Base-by-base conservation (phyloP, 257 asterid genomes). In the Eustoma russellianum region DNA sequence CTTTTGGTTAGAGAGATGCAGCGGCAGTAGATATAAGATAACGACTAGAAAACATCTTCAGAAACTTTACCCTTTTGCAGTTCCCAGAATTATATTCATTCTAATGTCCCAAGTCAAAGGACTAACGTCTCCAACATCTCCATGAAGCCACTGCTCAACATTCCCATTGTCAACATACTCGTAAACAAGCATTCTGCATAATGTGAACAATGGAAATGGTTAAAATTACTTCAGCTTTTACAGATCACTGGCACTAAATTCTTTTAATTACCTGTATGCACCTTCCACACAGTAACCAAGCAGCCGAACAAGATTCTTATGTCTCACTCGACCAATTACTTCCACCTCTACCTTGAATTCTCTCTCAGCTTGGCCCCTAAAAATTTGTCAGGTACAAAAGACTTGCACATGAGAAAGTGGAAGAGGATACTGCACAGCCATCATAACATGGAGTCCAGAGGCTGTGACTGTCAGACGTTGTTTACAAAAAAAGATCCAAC, bases 101-200 rank as follows among this genome's bases (percentile, higher is more conserved):
- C 96, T 93, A 24, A 74, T 73, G 58, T 85, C 88, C 97, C 97
- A 89, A 12, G 95, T 81, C 70, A 89, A 73, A 66, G 97, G 95
- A 70, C 94, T 91, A 41, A 83, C 75, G 49, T 91, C 89, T 47
- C 96, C 96, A 30, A 91, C 92, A 60, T 91, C 96, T 50, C 98
- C 98, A 50, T 91, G 98, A 61, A 91, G 79, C 98, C 98, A 91
- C 52, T 91, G 98, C 66, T 91, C 98, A 77, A 91, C 74, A 70
- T 79, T 86, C 51, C 96, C 96, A 48, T 82, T 86, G 56, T 91
- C 92, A 41, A 91, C 92, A 56, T 82, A 91, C 63, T 91, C 98
- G 46, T 91, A 91, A 50, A 91, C 96, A 48, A 91, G 92, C 98
- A 91, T 91, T 83, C 98, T 91, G 56, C 41, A 54, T 19, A 17